Percentiles rank a stretch among this genome's conserved stretches.
phyloP scores from a whole-genome alignment of 2,329 filamentous ascomycete species.

The Fonsecaea erecta region DNA sequence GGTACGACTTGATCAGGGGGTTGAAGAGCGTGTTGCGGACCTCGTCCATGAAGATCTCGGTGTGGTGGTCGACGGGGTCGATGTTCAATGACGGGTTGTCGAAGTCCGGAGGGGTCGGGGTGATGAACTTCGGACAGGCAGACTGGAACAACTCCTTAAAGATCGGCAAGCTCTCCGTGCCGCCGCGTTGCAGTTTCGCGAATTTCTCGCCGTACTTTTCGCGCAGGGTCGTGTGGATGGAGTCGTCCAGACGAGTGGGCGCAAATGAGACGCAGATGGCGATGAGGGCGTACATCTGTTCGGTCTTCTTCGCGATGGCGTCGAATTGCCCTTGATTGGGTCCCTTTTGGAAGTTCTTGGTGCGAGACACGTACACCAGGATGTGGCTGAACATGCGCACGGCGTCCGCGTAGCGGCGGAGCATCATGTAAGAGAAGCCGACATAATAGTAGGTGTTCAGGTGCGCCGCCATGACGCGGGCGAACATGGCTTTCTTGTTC shows the following conservation, averaged over 20 bases:
- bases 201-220: constrained; percentile 99
- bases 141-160: constrained; percentile 98
- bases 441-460: constrained; percentile 99
- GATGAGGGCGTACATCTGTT: constrained; percentile 99
- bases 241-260: constrained; percentile 95
- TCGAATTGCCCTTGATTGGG: constrained; percentile 74
- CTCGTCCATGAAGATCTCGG: constrained; percentile 98
- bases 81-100: constrained; percentile 95
- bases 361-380: constrained; percentile 95
- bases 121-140: constrained; percentile 99
- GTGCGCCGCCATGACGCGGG: constrained; percentile 98
- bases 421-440: constrained; percentile 99
- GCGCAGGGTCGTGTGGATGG: constrained; percentile 94
- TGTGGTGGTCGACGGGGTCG: constrained; percentile 96
- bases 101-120: constrained; percentile 93
- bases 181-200: constrained; percentile 92
- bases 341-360: constrained; percentile 99
- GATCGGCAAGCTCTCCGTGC: constrained; percentile 90
- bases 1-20: constrained; percentile 96
- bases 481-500: constrained; percentile 99
- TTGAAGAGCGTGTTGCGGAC: constrained; percentile 98
- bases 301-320: constrained; percentile 99
- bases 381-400: constrained; percentile 99
- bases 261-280: constrained; percentile 99
- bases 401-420: constrained; percentile 98